Evolutionary conservation across 106 monocot genomes (phyloP), one percentile per base, ranked within the genome.

Genomic region (Apostasia shenzhenica): DNA sequence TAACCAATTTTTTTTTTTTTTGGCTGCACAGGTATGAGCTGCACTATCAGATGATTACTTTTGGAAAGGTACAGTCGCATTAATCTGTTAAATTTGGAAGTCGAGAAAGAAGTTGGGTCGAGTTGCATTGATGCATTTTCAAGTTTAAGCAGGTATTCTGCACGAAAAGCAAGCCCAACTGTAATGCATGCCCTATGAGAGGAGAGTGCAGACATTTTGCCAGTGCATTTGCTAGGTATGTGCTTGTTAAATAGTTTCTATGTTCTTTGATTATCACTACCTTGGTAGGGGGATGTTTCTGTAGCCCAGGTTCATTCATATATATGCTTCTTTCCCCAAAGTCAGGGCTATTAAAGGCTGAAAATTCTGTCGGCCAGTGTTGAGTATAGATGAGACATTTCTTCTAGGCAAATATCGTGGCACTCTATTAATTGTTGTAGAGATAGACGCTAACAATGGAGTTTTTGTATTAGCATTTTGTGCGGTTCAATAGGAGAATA

Each of bases 191-290:
- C 56, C 89, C 89, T 45, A 74, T 89, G 82, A 82, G 82, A 76
- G 82, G 80, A 57, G 89, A 89, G 54, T 89, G 89, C 82, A 89
- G 67, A 72, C 89, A 89, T 59, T 89, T 89, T 82, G 89, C 89
- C 61, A 89, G 89, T 75, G 89, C 89, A 55, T 89, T 80, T 65
- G 85, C 89, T 37, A 89, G 89, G 89, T 84, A 77, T 63, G n/a
- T 26, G 41, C 10, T 13, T 39, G 14, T 7, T 26, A 57, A 43
- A 38, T 67, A 41, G 9, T 55, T 54, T 26, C 13, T 12, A 54
- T n/a, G 13, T 54, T 54, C 11, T 54, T 11, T 54, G 53, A 26
- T 26, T 26, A 26, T 26, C 26, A 26, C 26, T 26, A 26, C 26
- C 26, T 26, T 26, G 26, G 26, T 26, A 26, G 26, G 26, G 26